Conservation (phyloP, 176 grass and related monocot species). For the Phyllostachys edulis region DNA sequence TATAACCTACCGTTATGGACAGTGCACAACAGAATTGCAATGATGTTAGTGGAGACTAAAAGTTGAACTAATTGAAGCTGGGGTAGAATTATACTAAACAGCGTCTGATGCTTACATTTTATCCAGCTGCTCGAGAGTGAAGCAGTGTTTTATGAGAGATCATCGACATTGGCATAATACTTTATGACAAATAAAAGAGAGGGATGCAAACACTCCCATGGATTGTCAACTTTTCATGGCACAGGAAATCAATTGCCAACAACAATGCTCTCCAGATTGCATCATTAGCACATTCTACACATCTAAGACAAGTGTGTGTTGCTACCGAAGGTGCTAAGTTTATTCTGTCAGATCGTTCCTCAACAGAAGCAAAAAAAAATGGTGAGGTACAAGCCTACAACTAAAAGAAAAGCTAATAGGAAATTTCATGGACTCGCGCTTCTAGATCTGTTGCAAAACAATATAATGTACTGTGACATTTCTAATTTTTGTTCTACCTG, state of each 20-base stretch:
- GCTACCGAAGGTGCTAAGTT: neutral
- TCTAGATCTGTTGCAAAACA: constrained; percentile 2
- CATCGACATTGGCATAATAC: neutral
- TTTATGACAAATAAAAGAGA: neutral
- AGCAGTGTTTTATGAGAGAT: neutral
- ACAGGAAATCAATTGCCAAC: neutral
- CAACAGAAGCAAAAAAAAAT: neutral
- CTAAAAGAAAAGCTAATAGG: neutral
- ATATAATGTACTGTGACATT: neutral
- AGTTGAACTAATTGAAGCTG: neutral
- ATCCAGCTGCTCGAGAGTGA: neutral
- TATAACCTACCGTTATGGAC: neutral
- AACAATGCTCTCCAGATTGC: neutral
- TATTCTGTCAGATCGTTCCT: neutral
- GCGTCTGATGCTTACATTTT: neutral
- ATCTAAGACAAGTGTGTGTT: neutral
- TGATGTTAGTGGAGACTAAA: neutral
- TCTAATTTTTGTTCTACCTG: neutral
- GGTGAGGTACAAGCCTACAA: neutral
- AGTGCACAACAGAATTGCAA: neutral
- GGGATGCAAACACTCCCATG: neutral
- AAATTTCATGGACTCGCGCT: neutral
- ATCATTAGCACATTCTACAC: neutral
- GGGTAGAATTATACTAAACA: neutral
- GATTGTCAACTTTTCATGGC: neutral